A percentile compares a stretch with the other conserved stretches of the same genome.
These are phyloP conservation scores for Viola odorata DNA, from an alignment of 345 rosid genomes.

Conservation along the genomic window DNA sequence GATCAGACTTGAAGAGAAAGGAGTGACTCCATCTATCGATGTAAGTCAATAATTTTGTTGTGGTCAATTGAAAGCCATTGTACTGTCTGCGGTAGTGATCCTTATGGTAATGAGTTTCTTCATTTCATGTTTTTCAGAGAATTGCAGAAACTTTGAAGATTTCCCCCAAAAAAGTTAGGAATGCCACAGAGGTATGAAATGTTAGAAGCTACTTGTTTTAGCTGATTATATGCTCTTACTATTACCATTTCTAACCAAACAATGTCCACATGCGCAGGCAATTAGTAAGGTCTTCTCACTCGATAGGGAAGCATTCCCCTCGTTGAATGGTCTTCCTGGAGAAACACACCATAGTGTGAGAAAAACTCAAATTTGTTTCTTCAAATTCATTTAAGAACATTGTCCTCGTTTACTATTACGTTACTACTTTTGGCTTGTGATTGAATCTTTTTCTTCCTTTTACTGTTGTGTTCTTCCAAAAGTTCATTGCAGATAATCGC, in stretches of 20 bases:
- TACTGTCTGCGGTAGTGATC: not conserved
- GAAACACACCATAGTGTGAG: constrained; percentile 90
- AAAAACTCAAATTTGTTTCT: constrained; percentile 13
- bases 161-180: constrained; percentile 87
- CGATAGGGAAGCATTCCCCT: constrained; percentile 88
- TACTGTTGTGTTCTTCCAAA: constrained; percentile 8
- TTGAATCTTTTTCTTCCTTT: constrained; percentile 12
- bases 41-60: constrained; percentile 44
- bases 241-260: not conserved
- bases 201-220: not conserved
- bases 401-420: not conserved
- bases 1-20: constrained; percentile 74
- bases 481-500: constrained; percentile 78
- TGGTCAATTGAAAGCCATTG: too few species aligned
- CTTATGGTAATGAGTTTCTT: not conserved
- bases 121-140: constrained; percentile 43
- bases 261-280: constrained; percentile 40
- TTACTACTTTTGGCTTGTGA: constrained; percentile 1
- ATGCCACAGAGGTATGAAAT: constrained; percentile 77
- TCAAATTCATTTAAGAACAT: not conserved
- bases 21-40: constrained; percentile 76
- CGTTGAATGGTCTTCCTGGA: constrained; percentile 81
- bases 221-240: not conserved
- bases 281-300: constrained; percentile 74
- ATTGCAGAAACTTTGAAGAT: constrained; percentile 82